phyloP scores from a whole-genome alignment of 1,284 basidiomycete genomes.

The Tilletia indica region DNA sequence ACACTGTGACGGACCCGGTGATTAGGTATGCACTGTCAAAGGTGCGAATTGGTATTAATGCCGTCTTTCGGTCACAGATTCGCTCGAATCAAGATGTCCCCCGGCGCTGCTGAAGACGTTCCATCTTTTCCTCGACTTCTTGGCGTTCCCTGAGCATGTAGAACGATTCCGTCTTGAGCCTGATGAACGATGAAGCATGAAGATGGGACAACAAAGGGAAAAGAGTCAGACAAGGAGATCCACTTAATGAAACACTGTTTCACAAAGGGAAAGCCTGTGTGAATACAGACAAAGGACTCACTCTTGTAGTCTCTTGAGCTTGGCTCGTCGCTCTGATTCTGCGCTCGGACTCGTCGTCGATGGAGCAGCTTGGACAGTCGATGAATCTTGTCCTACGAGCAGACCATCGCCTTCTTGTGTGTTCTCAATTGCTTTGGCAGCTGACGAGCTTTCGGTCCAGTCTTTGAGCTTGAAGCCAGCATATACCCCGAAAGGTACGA shows the following conservation, averaged over 20 bases:
- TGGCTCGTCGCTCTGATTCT: background rate
- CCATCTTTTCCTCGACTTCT: slow-evolving; percentile 16
- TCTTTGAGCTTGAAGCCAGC: background rate
- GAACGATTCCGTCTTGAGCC: background rate
- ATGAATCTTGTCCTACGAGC: background rate
- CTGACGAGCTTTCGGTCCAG: background rate
- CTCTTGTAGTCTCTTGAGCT: slow-evolving; percentile 12
- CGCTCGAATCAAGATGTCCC: no score
- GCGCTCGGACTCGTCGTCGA: background rate
- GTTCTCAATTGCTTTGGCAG: background rate
- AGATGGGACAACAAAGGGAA: background rate
- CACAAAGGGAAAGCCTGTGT: background rate
- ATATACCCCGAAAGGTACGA: background rate
- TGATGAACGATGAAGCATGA: background rate
- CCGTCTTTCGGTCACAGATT: no score
- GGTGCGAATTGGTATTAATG: no score
- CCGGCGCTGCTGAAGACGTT: background rate
- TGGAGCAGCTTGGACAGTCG: no score
- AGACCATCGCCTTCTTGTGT: background rate
- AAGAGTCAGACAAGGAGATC: background rate
- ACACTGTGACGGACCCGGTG: no score
- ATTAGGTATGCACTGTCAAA: no score
- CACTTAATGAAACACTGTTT: no score
- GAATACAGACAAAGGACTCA: background rate
- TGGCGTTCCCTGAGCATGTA: background rate